These are phyloP conservation scores for Nicotiana benthamiana DNA, from an alignment of 257 asterid species.

Conservation along the genomic window DNA sequence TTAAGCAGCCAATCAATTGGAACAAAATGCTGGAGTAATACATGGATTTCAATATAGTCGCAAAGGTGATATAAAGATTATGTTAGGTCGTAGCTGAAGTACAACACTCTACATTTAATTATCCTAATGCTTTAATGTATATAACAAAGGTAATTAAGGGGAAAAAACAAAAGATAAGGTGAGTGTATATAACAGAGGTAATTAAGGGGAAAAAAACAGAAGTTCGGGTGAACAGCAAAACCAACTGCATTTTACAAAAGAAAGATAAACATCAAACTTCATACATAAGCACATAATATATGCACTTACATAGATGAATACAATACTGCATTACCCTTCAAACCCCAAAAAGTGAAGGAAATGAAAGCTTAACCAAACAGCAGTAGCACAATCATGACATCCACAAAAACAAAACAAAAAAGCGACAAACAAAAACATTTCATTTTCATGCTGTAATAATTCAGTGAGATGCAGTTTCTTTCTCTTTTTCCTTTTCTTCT, in stretches of 20 bases:
- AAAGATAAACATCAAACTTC: not conserved
- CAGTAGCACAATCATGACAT: slow-evolving; percentile 12
- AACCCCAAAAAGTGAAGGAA: not conserved
- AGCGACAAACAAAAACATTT: slow-evolving; percentile 6
- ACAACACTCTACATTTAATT: too few species aligned
- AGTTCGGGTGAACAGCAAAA: not conserved
- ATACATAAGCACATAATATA: not conserved
- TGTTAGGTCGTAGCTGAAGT: too few species aligned
- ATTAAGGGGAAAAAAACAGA: too few species aligned
- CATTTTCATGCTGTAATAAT: not conserved
- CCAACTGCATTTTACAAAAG: not conserved
- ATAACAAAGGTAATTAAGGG: too few species aligned
- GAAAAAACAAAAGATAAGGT: not conserved
- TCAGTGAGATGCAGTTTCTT: slow-evolving; percentile 23
- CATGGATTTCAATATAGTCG: too few species aligned
- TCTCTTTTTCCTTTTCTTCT: slow-evolving; percentile 48
- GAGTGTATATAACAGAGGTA: too few species aligned
- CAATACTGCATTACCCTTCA: not conserved
- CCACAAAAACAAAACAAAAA: not conserved
- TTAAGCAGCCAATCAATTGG: too few species aligned
- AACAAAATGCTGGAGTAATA: too few species aligned
- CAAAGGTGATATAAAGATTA: too few species aligned
- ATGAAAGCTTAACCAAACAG: slow-evolving; percentile 3
- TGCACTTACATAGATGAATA: not conserved
- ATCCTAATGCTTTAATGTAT: too few species aligned